Percentiles rank a stretch among this genome's conserved stretches.
phyloP scores from a whole-genome alignment of 768 basidiomycete genomes.

The Tylopilus sp. region DNA sequence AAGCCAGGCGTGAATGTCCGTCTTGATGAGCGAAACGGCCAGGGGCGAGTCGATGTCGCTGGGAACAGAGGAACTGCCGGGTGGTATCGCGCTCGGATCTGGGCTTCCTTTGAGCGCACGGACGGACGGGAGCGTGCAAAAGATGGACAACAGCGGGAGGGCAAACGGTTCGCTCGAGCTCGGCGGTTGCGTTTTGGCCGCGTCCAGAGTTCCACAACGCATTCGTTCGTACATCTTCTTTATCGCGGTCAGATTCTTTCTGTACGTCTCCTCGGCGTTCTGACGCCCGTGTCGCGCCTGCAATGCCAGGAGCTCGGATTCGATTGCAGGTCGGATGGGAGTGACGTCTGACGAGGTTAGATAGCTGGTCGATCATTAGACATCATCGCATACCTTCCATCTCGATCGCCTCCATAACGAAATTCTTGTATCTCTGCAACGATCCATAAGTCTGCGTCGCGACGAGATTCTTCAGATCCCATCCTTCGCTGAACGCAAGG shows the following conservation, averaged over 20 bases:
- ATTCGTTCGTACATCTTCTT: constrained; percentile 45
- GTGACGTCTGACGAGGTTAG: constrained; percentile 16
- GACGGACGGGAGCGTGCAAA: constrained; percentile 49
- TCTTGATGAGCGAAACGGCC: constrained; percentile 36
- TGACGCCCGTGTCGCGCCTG: constrained; percentile 27
- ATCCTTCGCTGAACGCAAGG: constrained; percentile 41
- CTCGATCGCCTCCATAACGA: constrained; percentile 37
- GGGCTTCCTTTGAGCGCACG: constrained; percentile 30
- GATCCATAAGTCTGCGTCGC: constrained; percentile 37
- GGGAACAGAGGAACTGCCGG: neutral
- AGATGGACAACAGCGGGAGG: constrained; percentile 47
- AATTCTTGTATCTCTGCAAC: constrained; percentile 37
- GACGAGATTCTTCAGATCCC: constrained; percentile 41
- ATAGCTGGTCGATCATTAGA: neutral
- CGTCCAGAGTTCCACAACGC: constrained; percentile 27
- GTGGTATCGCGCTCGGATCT: constrained; percentile 5
- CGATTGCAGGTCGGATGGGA: constrained; percentile 18
- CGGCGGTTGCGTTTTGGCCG: neutral
- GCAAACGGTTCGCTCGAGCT: constrained; percentile 5
- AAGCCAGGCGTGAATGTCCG: constrained; percentile 52
- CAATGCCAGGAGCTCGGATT: constrained; percentile 28
- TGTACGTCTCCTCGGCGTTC: constrained; percentile 25
- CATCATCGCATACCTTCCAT: constrained; percentile 32
- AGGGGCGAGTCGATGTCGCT: constrained; percentile 29
- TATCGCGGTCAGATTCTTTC: constrained; percentile 33